phyloP scores from a whole-genome alignment of 768 basidiomycete species.

The Boletus subcaerulescens region DNA sequence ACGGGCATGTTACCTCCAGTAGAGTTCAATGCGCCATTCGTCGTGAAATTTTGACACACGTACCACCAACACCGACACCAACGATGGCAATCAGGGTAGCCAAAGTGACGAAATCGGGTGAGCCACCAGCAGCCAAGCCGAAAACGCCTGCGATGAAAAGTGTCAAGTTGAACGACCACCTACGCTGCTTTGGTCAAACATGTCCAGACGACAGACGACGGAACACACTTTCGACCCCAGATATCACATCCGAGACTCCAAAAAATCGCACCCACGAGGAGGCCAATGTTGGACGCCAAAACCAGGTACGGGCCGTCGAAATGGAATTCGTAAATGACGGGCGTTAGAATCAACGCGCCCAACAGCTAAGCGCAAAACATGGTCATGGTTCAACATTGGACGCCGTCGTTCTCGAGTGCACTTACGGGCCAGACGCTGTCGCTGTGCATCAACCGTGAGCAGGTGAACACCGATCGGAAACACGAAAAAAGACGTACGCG shows the following conservation, averaged over 20 bases:
- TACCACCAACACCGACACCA: conserved; percentile 49
- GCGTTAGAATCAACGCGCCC: conserved; percentile 45
- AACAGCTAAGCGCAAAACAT: conserved; percentile 28
- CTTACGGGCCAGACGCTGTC: conserved; percentile 41
- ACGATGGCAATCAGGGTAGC: conserved; percentile 45
- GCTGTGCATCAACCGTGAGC: conserved; percentile 6
- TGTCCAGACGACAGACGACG: not conserved
- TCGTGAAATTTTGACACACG: not conserved
- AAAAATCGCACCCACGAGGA: conserved; percentile 47
- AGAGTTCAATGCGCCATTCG: not conserved
- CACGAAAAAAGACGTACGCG: conserved; percentile 25
- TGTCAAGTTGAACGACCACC: conserved; percentile 54
- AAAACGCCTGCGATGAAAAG: conserved; percentile 53
- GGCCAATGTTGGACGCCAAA: conserved; percentile 50
- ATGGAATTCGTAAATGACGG: conserved; percentile 48
- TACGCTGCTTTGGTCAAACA: conserved; percentile 3
- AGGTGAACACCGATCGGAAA: too few relatives aligned
- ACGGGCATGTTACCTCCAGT: conserved; percentile 51
- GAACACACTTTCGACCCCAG: conserved; percentile 45
- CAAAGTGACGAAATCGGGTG: conserved; percentile 46
- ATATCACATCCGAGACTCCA: conserved; percentile 51
- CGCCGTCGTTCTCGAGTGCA: not conserved
- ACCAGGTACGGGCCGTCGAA: conserved; percentile 47
- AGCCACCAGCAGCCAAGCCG: conserved; percentile 47
- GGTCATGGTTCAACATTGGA: not conserved